These are phyloP conservation scores for Calonectria fujianensis DNA, from an alignment of 2,329 filamentous ascomycete species.

Conservation along the genomic window DNA sequence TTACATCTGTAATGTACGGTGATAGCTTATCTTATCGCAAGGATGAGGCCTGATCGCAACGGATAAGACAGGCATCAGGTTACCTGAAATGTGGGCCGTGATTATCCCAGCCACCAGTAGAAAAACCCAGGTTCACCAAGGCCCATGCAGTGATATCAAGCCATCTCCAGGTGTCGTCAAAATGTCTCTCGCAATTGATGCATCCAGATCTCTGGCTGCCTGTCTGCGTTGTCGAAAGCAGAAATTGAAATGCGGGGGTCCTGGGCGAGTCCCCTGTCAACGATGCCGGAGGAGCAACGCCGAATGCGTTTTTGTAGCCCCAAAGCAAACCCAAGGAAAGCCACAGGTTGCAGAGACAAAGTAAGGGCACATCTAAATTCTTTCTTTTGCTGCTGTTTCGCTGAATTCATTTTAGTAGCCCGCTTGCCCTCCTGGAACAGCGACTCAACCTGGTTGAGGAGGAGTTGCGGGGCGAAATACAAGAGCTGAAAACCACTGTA, in stretches of 20 bases:
- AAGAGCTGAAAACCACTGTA: neutral
- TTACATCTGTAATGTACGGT: no score
- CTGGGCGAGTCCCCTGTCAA: constrained; percentile 7
- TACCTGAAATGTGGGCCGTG: neutral
- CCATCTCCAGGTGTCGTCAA: neutral
- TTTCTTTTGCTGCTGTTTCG: neutral
- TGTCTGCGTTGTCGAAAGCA: constrained; percentile 7
- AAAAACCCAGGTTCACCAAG: neutral
- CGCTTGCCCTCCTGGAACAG: neutral
- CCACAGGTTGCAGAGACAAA: neutral
- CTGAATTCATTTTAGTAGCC: neutral
- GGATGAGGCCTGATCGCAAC: neutral
- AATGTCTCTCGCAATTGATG: neutral
- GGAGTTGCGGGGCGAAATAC: neutral
- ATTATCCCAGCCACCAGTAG: neutral
- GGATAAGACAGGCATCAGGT: neutral
- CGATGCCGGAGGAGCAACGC: constrained; percentile 7
- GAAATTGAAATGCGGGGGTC: constrained; percentile 15
- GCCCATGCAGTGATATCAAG: neutral
- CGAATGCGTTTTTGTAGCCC: constrained; percentile 4
- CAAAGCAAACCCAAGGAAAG: neutral
- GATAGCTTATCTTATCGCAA: neutral
- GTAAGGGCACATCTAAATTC: neutral
- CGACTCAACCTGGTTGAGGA: neutral
- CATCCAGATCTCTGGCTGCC: constrained; percentile 11